phyloP scores from a whole-genome alignment of 441 rosid genomes.

The Populus trichocarpa region DNA sequence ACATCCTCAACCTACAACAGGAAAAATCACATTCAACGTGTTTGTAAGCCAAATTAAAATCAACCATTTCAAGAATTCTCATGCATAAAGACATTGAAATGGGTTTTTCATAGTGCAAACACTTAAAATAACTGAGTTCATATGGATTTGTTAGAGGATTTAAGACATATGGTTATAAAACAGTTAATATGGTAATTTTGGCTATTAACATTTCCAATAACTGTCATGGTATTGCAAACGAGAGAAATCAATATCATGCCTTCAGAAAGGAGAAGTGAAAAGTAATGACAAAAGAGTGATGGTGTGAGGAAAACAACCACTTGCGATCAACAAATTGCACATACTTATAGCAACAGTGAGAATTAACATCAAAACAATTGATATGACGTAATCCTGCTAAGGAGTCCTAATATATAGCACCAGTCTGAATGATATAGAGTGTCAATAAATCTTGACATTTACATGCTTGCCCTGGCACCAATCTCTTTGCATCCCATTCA shows the following conservation, averaged over 20 bases:
- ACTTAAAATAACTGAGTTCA: neutral
- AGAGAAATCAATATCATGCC: neutral
- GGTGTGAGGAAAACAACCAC: neutral
- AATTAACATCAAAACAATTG: neutral
- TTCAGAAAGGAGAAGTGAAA: neutral
- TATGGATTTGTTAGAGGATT: neutral
- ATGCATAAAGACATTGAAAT: neutral
- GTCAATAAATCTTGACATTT: neutral
- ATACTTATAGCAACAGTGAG: neutral
- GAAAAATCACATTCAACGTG: slow-evolving; percentile 4
- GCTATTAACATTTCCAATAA: neutral
- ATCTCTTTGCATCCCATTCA: neutral
- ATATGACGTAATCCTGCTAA: neutral
- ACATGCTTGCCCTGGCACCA: neutral
- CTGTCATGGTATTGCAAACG: neutral
- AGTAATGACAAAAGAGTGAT: neutral
- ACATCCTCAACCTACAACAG: slow-evolving; percentile 52
- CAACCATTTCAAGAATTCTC: neutral
- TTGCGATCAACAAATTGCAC: neutral
- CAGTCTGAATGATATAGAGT: neutral
- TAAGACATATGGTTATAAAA: neutral
- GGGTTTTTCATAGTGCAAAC: neutral
- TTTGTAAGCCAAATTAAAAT: slow-evolving; percentile 10
- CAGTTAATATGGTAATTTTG: neutral
- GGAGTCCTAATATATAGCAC: neutral